A percentile compares a stretch with the other conserved stretches of the same genome.
Evolutionary conservation across 768 basidiomycete species (phyloP).

Genomic region (Kwoniella pini): DNA sequence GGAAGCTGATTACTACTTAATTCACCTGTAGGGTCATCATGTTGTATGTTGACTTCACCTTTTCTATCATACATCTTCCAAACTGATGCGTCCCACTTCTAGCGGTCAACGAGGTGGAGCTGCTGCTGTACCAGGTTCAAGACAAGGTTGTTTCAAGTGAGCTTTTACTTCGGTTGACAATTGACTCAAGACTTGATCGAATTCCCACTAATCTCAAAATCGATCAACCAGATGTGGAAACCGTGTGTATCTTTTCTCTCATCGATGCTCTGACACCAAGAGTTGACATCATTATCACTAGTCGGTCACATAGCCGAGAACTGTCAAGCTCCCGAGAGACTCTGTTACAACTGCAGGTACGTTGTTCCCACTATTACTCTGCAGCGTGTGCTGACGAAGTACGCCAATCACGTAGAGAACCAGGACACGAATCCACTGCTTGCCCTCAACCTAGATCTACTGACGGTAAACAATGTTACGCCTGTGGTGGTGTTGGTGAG

Average conservation of each 20-base stretch:
- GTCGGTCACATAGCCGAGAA: constrained; percentile 93
- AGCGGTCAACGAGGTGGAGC: constrained; percentile 22
- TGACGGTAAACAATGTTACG: constrained; percentile 86
- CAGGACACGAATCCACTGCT: constrained; percentile 87
- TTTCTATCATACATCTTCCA: background rate
- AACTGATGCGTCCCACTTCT: background rate
- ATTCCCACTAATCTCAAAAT: too few species aligned
- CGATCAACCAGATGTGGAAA: constrained; percentile 90
- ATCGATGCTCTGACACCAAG: constrained; percentile 37
- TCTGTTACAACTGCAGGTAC: constrained; percentile 83
- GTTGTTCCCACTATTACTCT: background rate
- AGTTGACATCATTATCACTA: too few species aligned
- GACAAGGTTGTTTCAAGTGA: constrained; percentile 52
- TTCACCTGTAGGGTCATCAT: constrained; percentile 16
- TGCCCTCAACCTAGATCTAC: constrained; percentile 82
- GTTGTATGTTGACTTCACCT: constrained; percentile 35
- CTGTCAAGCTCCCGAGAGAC: constrained; percentile 80
- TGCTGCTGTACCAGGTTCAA: constrained; percentile 42
- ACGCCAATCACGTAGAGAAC: constrained; percentile 59
- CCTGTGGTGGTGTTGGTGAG: constrained; percentile 88
- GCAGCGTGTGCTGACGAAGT: background rate
- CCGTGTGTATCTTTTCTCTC: constrained; percentile 57
- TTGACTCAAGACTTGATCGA: too few species aligned
- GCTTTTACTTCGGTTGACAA: too few species aligned
- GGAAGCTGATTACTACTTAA: background rate